Base-by-base conservation (phyloP, 106 monocot species). In the Alisma plantagoaquatica region DNA sequence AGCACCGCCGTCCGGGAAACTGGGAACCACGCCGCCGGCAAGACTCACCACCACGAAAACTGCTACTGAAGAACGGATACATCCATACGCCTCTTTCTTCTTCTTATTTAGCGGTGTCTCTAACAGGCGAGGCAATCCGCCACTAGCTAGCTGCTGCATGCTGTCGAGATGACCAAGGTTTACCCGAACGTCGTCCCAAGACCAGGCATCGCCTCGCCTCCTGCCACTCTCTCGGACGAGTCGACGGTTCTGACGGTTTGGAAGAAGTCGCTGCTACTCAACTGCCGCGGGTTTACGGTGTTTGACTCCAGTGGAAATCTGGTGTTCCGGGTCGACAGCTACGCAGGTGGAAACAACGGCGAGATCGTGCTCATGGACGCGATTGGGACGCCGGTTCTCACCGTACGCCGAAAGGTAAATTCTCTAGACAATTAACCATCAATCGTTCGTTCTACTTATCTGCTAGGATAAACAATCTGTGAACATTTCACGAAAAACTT, bases 211-310 rank as follows among this genome's bases (percentile, higher is more conserved):
- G 14, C 57, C 49, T 9, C 11, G 20, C 2, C 49, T 5, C 8
- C 31, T 33, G n/a, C 20, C 17, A 43, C 23, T 22, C n/a, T 16
- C 42, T 38, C 17, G 18, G 57, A 46, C 16, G 59, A 48, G 35
- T 50, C 22, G 57, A 53, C 69, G 6, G 57, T 49, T 50, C 62
- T 68, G 41, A 68, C 67, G 27, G 67, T 68, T n/a, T 68, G 67
- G 67, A 57, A 32, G 35, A 68, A 68, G 41, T 68, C 67, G 19
- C 51, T 68, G n/a, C 67, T 68, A 19, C 59, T 68, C 58, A 68
- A 59, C 50, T 57, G 67, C 57, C 49, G 43, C 1, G 67, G 67
- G 10, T 68, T 68, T 49, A 59, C 67, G 2, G 67, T 68, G 9
- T 59, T 51, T 38, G 67, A 68, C 41, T 10, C 16, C n/a, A 59